These are phyloP conservation scores for Allodekkera sacchari DNA, from an alignment of 805 yeast genomes.

Conservation along the genomic window DNA sequence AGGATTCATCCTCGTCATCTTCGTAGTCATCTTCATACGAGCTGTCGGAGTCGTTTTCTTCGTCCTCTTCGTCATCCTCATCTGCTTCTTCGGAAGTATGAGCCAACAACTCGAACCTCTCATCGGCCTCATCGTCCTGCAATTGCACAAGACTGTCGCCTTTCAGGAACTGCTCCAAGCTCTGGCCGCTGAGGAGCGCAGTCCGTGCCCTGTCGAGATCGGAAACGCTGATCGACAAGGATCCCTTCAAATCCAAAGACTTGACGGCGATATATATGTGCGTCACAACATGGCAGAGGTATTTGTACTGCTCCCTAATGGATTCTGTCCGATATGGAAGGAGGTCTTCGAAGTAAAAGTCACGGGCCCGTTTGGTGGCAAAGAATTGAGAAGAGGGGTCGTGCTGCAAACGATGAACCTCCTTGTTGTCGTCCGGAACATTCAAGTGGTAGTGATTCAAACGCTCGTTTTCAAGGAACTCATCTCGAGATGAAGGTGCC, in stretches of 20 bases:
- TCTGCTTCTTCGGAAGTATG: slow-evolving; percentile 25
- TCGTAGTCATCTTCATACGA: slow-evolving; percentile 29
- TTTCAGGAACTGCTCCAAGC: slow-evolving; percentile 45
- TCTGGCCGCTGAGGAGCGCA: slow-evolving; percentile 20
- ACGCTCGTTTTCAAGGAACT: slow-evolving; percentile 14
- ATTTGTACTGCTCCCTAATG: slow-evolving; percentile 59
- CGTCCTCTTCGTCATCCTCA: slow-evolving; percentile 28
- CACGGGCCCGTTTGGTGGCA: slow-evolving; percentile 14
- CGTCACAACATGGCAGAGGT: slow-evolving; percentile 70
- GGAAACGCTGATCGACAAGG: slow-evolving; percentile 54
- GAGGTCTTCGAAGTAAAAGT: slow-evolving; percentile 15
- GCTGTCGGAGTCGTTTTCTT: slow-evolving; percentile 29
- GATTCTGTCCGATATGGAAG: slow-evolving; percentile 73
- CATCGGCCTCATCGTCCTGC: slow-evolving; percentile 29
- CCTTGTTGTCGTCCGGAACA: slow-evolving; percentile 41
- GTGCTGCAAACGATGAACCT: slow-evolving; percentile 15
- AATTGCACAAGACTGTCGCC: slow-evolving; percentile 16
- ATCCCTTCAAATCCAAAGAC: slow-evolving; percentile 68
- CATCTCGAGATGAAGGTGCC: slow-evolving; percentile 4
- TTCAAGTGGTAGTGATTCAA: slow-evolving; percentile 40
- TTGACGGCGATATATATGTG: slow-evolving; percentile 72
- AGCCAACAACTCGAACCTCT: slow-evolving; percentile 19
- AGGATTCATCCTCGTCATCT: slow-evolving; percentile 33
- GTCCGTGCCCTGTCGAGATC: slow-evolving; percentile 44
- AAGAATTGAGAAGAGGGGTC: slow-evolving; percentile 17